A percentile compares a stretch with the other conserved stretches of the same genome.
These are phyloP conservation scores for Mortierella sp. DNA, from an alignment of 371 early-diverging fungal genomes.

Conservation along the genomic window DNA sequence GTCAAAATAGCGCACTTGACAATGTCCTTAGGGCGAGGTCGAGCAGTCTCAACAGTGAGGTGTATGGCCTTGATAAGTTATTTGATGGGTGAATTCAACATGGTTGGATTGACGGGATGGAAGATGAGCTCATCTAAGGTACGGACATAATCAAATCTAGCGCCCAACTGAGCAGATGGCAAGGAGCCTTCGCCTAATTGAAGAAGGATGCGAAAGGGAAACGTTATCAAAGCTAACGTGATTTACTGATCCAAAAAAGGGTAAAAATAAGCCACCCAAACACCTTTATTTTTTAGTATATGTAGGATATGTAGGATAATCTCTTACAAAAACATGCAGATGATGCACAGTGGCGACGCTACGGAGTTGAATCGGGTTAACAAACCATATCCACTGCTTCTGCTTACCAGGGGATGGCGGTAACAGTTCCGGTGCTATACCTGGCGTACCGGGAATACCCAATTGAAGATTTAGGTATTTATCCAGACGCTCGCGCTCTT, in stretches of 20 bases:
- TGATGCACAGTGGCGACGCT: constrained; percentile 50
- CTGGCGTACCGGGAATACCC: neutral
- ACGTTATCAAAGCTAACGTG: no score
- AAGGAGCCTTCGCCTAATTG: neutral
- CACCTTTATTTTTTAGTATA: no score
- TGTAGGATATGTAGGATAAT: constrained; percentile 4
- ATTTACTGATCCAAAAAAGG: no score
- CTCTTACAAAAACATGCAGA: constrained; percentile 50
- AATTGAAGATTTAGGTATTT: constrained; percentile 23
- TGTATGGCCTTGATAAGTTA: neutral
- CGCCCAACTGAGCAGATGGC: neutral
- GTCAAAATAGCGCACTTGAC: no score
- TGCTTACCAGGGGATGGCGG: constrained; percentile 30
- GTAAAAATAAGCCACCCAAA: no score
- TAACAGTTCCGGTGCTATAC: constrained; percentile 12
- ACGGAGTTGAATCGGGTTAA: constrained; percentile 45
- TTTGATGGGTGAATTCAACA: neutral
- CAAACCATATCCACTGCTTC: constrained; percentile 55
- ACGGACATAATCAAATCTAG: neutral
- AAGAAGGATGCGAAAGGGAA: neutral
- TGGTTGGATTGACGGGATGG: neutral
- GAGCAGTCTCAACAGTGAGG: no score
- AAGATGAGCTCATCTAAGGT: neutral
- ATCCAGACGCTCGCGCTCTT: constrained; percentile 27
- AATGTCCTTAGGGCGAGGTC: no score